Percentiles rank a stretch among this genome's conserved stretches.
phyloP scores from a whole-genome alignment of 176 grass and related monocot species.

The Carex littledalei region DNA sequence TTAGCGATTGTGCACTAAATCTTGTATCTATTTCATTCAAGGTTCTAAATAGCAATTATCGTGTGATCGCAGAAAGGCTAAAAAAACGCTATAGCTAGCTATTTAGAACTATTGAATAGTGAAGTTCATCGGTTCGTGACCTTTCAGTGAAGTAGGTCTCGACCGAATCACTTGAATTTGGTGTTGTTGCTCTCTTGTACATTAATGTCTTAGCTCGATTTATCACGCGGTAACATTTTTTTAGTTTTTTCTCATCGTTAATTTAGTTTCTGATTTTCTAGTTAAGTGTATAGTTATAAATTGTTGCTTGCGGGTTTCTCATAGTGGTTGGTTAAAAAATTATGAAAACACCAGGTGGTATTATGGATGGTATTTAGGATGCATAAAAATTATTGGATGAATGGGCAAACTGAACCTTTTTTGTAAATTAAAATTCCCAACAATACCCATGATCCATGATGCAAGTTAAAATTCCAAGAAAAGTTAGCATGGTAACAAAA shows the following conservation, averaged over 20 bases:
- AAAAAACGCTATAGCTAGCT: too few relatives aligned
- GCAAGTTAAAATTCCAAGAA: background rate
- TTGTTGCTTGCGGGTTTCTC: background rate
- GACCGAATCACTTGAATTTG: background rate
- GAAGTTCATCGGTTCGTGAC: background rate
- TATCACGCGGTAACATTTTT: background rate
- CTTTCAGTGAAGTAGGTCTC: background rate
- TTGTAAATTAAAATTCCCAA: background rate
- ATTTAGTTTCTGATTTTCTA: background rate
- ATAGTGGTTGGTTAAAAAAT: too few relatives aligned
- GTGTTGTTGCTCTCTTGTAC: background rate
- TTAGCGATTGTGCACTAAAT: background rate
- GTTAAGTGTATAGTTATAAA: background rate
- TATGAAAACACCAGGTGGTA: too few relatives aligned
- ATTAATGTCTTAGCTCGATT: background rate
- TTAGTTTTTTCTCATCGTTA: background rate
- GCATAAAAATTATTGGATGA: too few relatives aligned
- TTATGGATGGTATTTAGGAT: too few relatives aligned
- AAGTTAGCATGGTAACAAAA: background rate
- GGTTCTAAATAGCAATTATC: too few relatives aligned
- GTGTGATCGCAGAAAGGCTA: too few relatives aligned
- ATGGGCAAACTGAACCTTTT: too few relatives aligned
- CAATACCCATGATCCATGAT: background rate
- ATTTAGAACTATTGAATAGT: background rate
- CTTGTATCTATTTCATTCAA: background rate